Evolutionary conservation across 2,329 filamentous ascomycete species (phyloP).

Genomic region (Paraconiothyrium sp.): DNA sequence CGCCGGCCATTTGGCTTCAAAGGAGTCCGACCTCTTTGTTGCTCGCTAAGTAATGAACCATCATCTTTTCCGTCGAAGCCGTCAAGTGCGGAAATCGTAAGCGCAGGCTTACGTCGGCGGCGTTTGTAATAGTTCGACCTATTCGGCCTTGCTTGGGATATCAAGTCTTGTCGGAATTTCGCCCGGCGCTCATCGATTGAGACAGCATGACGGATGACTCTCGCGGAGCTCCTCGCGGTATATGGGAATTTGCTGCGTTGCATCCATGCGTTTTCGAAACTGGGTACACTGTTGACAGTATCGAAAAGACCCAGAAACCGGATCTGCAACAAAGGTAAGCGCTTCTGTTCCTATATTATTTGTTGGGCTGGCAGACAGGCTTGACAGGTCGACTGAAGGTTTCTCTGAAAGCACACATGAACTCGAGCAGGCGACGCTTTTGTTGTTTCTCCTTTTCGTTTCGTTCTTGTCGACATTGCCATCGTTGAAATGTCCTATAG

Average conservation of each 20-base stretch:
- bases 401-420: conserved; percentile 82
- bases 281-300: conserved; percentile 81
- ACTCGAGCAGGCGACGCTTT: conserved; percentile 72
- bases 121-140: conserved; percentile 36
- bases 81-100: conserved; percentile 21
- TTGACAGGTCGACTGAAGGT: conserved; percentile 81
- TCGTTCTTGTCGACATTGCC: conserved; percentile 67
- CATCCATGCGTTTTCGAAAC: conserved; percentile 81
- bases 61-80: conserved; percentile 23
- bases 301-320: conserved; percentile 83
- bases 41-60: conserved; percentile 17
- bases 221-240: conserved; percentile 63
- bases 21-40: conserved; percentile 23
- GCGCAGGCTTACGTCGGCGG: conserved; percentile 33
- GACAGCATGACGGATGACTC: conserved; percentile 73
- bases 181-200: conserved; percentile 76
- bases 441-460: conserved; percentile 57
- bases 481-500: conserved; percentile 70
- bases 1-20: conserved; percentile 26
- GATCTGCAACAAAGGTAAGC: conserved; percentile 53
- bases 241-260: conserved; percentile 77
- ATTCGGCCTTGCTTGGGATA: conserved; percentile 57
- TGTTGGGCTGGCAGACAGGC: conserved; percentile 46
- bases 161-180: conserved; percentile 76
- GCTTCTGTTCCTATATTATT: neutral